phyloP scores from a whole-genome alignment of 108 stramenopile species.

The Fistulifera solaris region DNA sequence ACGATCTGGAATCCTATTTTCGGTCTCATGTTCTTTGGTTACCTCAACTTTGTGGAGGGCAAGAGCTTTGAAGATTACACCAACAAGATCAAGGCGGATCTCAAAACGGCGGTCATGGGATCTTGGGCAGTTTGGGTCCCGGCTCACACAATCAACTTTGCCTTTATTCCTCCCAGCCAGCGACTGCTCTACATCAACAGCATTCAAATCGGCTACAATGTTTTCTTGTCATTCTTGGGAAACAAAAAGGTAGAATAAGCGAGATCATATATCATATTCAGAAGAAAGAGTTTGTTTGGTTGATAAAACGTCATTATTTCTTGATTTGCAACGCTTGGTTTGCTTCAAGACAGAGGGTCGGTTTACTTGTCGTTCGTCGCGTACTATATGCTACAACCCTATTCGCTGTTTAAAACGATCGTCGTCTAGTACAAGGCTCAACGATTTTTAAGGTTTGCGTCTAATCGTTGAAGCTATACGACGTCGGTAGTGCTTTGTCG shows the following conservation, averaged over 20 bases:
- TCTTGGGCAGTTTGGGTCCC: slow-evolving; percentile 59
- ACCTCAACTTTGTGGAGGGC: slow-evolving; percentile 81
- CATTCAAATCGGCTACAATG: slow-evolving; percentile 91
- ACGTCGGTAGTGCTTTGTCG: too few species aligned
- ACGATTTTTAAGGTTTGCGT: too few species aligned
- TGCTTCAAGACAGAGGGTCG: too few species aligned
- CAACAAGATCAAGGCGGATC: slow-evolving; percentile 83
- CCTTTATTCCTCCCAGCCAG: slow-evolving; percentile 84
- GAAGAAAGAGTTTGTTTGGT: too few species aligned
- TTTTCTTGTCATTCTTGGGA: slow-evolving; percentile 89
- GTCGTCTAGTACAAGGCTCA: too few species aligned
- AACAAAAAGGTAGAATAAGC: slow-evolving; percentile 71
- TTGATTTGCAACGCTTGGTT: too few species aligned
- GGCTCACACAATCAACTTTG: slow-evolving; percentile 90
- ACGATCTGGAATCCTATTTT: slow-evolving; percentile 94
- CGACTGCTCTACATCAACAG: slow-evolving; percentile 93
- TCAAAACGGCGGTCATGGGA: slow-evolving; percentile 90
- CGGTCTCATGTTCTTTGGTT: slow-evolving; percentile 93
- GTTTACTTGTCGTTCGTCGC: too few species aligned
- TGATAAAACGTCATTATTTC: too few species aligned
- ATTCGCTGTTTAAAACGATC: too few species aligned
- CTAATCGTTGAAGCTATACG: too few species aligned
- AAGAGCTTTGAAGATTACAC: slow-evolving; percentile 72
- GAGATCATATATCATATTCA: too few species aligned
- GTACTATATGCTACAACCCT: too few species aligned